Evolutionary conservation across 139 green algal genomes (phyloP), one percentile per base, ranked within the genome.

Genomic region (Axilococcus clingmanii): DNA sequence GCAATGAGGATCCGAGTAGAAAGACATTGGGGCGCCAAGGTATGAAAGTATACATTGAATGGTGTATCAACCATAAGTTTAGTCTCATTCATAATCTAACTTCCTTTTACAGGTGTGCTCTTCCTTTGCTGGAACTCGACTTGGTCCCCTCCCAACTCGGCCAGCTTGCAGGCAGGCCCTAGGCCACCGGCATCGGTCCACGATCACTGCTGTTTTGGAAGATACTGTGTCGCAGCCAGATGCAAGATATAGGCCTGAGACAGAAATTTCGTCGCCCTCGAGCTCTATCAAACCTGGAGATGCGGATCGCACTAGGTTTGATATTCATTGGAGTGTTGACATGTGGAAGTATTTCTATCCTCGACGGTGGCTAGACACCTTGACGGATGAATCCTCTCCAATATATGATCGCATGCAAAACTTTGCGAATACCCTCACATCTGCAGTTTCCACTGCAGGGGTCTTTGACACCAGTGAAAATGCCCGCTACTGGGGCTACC

Each of bases 401-500:
- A 24, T 59, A n/a, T 22, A 24, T 29, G 59, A 69, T 15, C 34
- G 50, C 5, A 36, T 72, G 7, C 41, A 33, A 7, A 15, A 33
- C 6, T 57, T 71, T 23, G 44, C 36, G 9, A 31, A 70, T 15
- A 71, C 58, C 9, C 17, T 70, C n/a, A 36, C 41, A 30, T 38
- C 16, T 4, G 48, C 52, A 5, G 34, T 62, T 2, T 33, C 31
- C 19, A 55, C 31, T 5, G 59, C 23, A 28, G 42, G 25, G 16
- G 61, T 30, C 25, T 42, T 55, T 14, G 55, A 48, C 16, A 45
- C 14, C 38, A 50, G 4, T 46, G 50, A 62, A 55, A 28, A 41
- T 3, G 52, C 41, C 0, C 55, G 20, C 20, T 68, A 59, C 37
- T 57, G 27, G 68, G 48, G 61, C 3, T 91, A 91, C 56, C 84